Percentiles rank a stretch among this genome's conserved stretches.
Conservation (phyloP, 805 yeast genomes). For the Cyberlindnera lachancei region DNA sequence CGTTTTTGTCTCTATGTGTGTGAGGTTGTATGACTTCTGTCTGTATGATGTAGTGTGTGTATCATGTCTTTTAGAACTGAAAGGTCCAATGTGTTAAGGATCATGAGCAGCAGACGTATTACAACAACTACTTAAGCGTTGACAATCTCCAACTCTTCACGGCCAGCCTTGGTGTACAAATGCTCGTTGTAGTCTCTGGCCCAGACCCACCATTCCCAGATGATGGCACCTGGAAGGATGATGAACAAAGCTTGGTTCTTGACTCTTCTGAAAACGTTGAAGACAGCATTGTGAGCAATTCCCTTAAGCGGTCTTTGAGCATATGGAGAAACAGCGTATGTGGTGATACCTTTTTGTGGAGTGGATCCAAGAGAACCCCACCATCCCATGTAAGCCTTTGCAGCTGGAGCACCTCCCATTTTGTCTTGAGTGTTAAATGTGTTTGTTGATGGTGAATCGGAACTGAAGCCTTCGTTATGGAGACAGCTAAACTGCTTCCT, state of each 20-base stretch:
- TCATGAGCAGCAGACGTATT: not conserved
- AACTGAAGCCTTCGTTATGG: too few species aligned
- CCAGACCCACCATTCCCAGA: constrained; percentile 81
- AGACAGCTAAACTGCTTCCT: too few species aligned
- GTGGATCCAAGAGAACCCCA: constrained; percentile 92
- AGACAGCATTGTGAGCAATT: constrained; percentile 73
- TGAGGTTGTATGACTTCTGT: too few species aligned
- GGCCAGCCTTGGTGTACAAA: constrained; percentile 96
- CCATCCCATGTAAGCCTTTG: constrained; percentile 89
- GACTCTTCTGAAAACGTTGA: constrained; percentile 92
- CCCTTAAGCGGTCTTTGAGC: constrained; percentile 93
- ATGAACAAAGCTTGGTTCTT: constrained; percentile 77
- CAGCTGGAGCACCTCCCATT: constrained; percentile 66
- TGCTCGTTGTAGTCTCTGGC: constrained; percentile 88
- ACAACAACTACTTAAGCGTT: constrained; percentile 26
- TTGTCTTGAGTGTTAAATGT: constrained; percentile 8
- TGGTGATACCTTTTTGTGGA: constrained; percentile 76
- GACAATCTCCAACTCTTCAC: constrained; percentile 78
- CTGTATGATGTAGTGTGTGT: too few species aligned
- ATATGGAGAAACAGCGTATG: constrained; percentile 87
- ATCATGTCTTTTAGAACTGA: too few species aligned
- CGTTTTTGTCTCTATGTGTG: too few species aligned
- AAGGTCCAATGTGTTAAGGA: not conserved
- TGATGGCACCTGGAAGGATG: constrained; percentile 66
- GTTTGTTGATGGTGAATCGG: too few species aligned